Evolutionary conservation across 2,329 filamentous ascomycete genomes (phyloP), one percentile per base, ranked within the genome.

Genomic region (Xylariaceae sp.): DNA sequence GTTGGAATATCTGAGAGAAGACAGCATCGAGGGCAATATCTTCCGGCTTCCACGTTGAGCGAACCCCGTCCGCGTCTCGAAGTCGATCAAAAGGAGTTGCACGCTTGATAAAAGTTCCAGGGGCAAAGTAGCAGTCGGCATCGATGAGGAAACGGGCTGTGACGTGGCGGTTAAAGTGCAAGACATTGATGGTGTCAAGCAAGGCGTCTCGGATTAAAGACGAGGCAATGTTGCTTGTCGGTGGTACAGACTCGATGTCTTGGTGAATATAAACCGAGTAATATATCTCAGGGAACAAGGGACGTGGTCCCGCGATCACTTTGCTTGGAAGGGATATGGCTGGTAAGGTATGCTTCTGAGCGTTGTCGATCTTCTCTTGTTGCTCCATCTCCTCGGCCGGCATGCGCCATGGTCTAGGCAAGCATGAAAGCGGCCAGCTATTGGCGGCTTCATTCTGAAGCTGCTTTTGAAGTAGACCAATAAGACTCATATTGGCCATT

Each of bases 1-100:
- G 82, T 73, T 91, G 89, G 71, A 96, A 90, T 48, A 99, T 81
- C 74, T 97, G 93, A 1, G 92, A 96, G 74, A 99, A 99, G 59
- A 97, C 91, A 4, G 93, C 92, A 73, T 99, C 94, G n/a, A 99
- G 91, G 2, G 89, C 90, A 60, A 97, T 89, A 75, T 99, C 94
- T 76, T 99, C 94, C 0, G 94, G 92, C 75, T 99, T 99, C 93
- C 94, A 99, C 0, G 90, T 92, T 11, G 88, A 85, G 64, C 82
- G 82, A 56, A 84, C 81, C 1, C 76, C 77, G 39, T 85, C 84
- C 15, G 88, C 80, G 51, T 87, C 87, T 39, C 88, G 84, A 53
- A 99, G 83, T 69, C 92, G 88, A 73, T 99, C 94, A 69, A 96
- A 97, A 0, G 92, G 87, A 1, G 91, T 97, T 1, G 91, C 92